phyloP scores from a whole-genome alignment of 805 yeast species.

The Spencermartinsiella europaea region DNA sequence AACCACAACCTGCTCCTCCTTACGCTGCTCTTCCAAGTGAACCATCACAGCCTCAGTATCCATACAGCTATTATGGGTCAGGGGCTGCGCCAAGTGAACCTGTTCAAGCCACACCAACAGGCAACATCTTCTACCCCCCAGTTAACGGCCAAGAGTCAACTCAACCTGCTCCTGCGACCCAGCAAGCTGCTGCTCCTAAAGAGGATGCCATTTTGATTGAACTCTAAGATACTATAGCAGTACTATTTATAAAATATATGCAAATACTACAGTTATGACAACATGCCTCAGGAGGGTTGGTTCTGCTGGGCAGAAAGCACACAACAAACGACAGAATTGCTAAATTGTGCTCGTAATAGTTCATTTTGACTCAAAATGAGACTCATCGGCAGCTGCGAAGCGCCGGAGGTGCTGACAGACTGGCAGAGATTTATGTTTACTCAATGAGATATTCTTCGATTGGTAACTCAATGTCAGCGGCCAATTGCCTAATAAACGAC shows the following conservation, averaged over 20 bases:
- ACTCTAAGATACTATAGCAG: slow-evolving; percentile 14
- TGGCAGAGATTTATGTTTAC: slow-evolving; percentile 14
- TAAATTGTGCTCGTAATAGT: too few species aligned
- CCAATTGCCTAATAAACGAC: slow-evolving; percentile 54
- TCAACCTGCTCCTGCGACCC: slow-evolving; percentile 1
- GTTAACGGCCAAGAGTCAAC: background rate
- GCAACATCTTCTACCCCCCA: background rate
- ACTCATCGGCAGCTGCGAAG: too few species aligned
- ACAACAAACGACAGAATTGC: too few species aligned
- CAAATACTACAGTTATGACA: background rate
- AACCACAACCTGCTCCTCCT: background rate
- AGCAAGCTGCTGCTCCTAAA: slow-evolving; percentile 9
- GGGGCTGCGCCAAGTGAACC: background rate
- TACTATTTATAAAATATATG: background rate
- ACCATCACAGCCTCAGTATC: slow-evolving; percentile 4
- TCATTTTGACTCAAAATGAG: too few species aligned
- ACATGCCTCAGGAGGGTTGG: too few species aligned
- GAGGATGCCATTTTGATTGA: slow-evolving; percentile 23
- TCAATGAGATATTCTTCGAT: slow-evolving; percentile 55
- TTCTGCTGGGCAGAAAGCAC: too few species aligned
- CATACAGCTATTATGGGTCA: background rate
- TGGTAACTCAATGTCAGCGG: slow-evolving; percentile 61
- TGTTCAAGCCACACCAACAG: background rate
- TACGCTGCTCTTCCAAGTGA: background rate
- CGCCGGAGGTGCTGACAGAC: too few species aligned